Evolutionary conservation across 2,329 filamentous ascomycete genomes (phyloP).

Genomic region (Cercospora nicotianae): DNA sequence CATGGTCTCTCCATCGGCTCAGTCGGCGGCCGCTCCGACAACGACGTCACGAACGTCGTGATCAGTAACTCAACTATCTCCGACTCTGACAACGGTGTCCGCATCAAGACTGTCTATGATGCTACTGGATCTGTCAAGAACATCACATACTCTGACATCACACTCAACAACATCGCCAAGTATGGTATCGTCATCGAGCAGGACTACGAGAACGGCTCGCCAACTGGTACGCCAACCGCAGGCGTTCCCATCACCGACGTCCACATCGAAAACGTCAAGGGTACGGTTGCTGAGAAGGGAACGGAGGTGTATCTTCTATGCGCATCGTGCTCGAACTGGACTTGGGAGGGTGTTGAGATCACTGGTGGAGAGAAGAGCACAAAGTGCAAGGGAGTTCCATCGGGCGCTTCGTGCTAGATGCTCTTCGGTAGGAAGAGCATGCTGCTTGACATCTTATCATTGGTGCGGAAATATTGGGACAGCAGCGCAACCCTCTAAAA

Average conservation of each 20-base stretch:
- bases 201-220: slow-evolving; percentile 54
- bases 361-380: slow-evolving; percentile 53
- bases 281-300: slow-evolving; percentile 44
- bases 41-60: slow-evolving; percentile 54
- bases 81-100: slow-evolving; percentile 57
- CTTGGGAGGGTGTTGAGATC: slow-evolving; percentile 51
- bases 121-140: slow-evolving; percentile 54
- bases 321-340: slow-evolving; percentile 55
- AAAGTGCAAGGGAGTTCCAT: slow-evolving; percentile 43
- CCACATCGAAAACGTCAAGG: slow-evolving; percentile 47
- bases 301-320: slow-evolving; percentile 56
- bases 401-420: slow-evolving; percentile 32
- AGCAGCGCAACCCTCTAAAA: background rate
- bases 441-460: background rate
- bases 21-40: slow-evolving; percentile 55
- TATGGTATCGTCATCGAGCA: slow-evolving; percentile 62
- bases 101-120: slow-evolving; percentile 56
- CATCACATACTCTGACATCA: slow-evolving; percentile 57
- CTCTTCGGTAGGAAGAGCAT: too few species aligned
- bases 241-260: slow-evolving; percentile 58
- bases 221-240: slow-evolving; percentile 48
- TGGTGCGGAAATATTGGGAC: background rate
- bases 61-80: slow-evolving; percentile 52
- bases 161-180: slow-evolving; percentile 51
- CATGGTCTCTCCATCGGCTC: slow-evolving; percentile 40